Evolutionary conservation across 1,284 basidiomycete species (phyloP).

Genomic region (Sporisorium iseilematis-ciliati): DNA sequence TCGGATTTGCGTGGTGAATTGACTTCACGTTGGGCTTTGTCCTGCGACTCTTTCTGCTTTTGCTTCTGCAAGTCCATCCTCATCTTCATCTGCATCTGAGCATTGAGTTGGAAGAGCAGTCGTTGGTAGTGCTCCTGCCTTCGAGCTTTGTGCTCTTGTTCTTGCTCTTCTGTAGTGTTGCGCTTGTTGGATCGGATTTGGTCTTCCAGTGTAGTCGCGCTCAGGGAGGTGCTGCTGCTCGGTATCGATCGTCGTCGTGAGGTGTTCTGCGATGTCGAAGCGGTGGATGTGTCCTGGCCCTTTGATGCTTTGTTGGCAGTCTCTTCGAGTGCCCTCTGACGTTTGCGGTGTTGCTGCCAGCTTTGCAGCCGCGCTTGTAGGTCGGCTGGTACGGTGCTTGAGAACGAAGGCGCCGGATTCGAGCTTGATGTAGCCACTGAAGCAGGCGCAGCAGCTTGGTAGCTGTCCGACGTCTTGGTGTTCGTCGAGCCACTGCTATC

Average conservation of each 20-base stretch:
- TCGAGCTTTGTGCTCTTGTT: constrained; percentile 22
- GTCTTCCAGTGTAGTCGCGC: background rate
- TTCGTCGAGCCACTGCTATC: background rate
- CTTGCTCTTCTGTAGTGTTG: constrained; percentile 15
- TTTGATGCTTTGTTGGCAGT: background rate
- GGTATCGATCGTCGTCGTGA: background rate
- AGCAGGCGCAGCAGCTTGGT: background rate
- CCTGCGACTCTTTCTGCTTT: constrained; percentile 20
- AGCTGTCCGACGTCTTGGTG: background rate
- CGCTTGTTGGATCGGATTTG: constrained; percentile 1
- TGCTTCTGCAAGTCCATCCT: constrained; percentile 30
- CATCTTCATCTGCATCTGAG: constrained; percentile 33
- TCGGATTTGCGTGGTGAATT: background rate
- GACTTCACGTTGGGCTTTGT: background rate
- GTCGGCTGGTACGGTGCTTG: constrained; percentile 11
- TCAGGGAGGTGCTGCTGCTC: background rate
- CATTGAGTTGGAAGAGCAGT: constrained; percentile 22
- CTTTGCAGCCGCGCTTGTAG: constrained; percentile 19
- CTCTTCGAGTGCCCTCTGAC: constrained; percentile 5
- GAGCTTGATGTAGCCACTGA: background rate
- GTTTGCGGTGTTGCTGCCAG: constrained; percentile 30
- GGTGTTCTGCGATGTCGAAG: background rate
- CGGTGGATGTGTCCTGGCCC: background rate
- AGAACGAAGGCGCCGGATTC: background rate
- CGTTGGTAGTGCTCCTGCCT: constrained; percentile 39